Conservation (phyloP, 1,284 basidiomycete genomes). For the Pterula multifida region DNA sequence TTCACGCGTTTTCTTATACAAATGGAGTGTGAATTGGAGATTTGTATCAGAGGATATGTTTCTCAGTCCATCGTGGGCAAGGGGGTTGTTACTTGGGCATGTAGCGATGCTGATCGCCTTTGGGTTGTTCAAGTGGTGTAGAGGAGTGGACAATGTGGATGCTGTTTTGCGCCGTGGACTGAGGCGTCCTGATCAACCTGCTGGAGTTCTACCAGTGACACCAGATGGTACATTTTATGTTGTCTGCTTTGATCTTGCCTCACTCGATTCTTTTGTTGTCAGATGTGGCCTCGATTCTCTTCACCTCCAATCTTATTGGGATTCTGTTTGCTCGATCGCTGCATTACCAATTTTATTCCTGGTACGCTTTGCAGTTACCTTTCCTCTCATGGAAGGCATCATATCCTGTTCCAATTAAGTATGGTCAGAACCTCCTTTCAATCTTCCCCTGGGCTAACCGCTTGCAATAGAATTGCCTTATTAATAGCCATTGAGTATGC, state of each 20-base stretch:
- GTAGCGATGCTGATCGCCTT: slow-evolving; percentile 49
- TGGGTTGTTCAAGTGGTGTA: slow-evolving; percentile 65
- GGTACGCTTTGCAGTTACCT: slow-evolving; percentile 94
- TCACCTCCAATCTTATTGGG: slow-evolving; percentile 89
- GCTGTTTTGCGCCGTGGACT: slow-evolving; percentile 45
- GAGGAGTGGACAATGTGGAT: slow-evolving; percentile 49
- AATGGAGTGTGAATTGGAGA: slow-evolving; percentile 99
- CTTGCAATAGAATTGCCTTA: slow-evolving; percentile 40
- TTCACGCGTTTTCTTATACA: slow-evolving; percentile 80
- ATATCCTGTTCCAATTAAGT: slow-evolving; percentile 56
- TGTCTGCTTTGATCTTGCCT: slow-evolving; percentile 8
- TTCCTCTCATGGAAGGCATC: slow-evolving; percentile 70
- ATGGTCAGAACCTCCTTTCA: slow-evolving; percentile 15
- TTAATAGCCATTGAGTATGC: slow-evolving; percentile 67
- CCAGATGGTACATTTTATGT: slow-evolving; percentile 42
- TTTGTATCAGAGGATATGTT: slow-evolving; percentile 73
- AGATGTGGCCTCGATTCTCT: slow-evolving; percentile 78
- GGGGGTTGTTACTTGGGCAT: slow-evolving; percentile 58
- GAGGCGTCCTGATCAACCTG: slow-evolving; percentile 34
- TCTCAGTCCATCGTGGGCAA: slow-evolving; percentile 52
- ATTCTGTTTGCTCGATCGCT: slow-evolving; percentile 89
- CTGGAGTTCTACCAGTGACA: slow-evolving; percentile 31
- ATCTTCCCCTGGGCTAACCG: slow-evolving; percentile 1
- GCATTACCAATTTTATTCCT: slow-evolving; percentile 98
- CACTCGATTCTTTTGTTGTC: slow-evolving; percentile 5